Evolutionary conservation across 2,329 filamentous ascomycete species (phyloP), one percentile per base, ranked within the genome.

Genomic region (Curvularia lunata): DNA sequence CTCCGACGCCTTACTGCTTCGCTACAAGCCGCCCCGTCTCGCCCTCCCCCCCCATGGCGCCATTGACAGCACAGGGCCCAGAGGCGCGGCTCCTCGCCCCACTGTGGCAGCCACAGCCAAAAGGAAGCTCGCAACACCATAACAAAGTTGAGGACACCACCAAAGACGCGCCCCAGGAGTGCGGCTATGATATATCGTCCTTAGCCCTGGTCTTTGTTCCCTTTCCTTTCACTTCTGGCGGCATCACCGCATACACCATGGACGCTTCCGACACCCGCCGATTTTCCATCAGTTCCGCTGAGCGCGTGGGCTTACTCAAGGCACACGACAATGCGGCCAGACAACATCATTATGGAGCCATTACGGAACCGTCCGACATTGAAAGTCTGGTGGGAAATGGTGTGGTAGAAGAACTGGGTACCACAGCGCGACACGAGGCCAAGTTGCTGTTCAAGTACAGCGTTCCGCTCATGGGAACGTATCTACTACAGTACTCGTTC

Each of bases 401-500:
- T 9, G 62, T 63, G 5, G 63, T 60, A 25, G 63, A 63, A 47
- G 66, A 64, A 47, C 30, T 72, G 27, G 46, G 57, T 4, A 75
- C 72, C 16, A 73, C 69, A 8, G 59, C 62, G 2, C 58, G 55
- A 1, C 56, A 70, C 21, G 74, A 77, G 54, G 71, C 72, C 4
- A 77, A 52, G 59, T 56, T 78, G 40, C 59, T 79, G 28, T 62
- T 76, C 37, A 75, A 72, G 58, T 82, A 82, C 64, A 82, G 81
- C 0, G 56, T 80, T 30, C 83, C 83, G 6, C 73, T 85, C 19
- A 80, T 83, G 49, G 72, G 80, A n/a, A 85, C 83, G 1, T 85
- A 84, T 59, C 68, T 85, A 0, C 75, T 85, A 5, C 82, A 85
- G 60, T 85, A 85, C 63, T 82, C 78, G 7, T 83, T 82, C 62